phyloP scores from a whole-genome alignment of 2,329 filamentous ascomycete species.

The Alternaria metachromatica region DNA sequence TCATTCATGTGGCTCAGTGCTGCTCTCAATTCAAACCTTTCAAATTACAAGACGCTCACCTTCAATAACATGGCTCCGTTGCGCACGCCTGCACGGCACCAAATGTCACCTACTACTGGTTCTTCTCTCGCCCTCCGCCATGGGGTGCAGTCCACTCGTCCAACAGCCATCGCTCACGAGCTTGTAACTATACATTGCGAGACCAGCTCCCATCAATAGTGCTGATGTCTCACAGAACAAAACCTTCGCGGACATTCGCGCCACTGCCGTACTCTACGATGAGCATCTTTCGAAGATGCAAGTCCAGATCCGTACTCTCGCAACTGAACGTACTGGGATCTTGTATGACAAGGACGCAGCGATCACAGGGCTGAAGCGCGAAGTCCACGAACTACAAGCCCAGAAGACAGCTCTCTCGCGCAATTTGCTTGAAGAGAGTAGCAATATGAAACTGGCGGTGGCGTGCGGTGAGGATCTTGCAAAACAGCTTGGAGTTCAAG shows the following conservation, averaged over 20 bases:
- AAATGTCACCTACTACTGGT: rapidly evolving
- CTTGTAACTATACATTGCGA: background rate
- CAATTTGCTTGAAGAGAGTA: rapidly evolving
- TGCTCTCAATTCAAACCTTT: no score
- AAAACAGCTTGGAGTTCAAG: background rate
- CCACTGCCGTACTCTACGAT: background rate
- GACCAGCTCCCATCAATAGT: background rate
- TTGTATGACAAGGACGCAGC: background rate
- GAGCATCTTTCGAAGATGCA: background rate
- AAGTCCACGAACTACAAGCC: background rate
- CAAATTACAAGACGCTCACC: no score
- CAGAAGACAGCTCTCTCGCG: background rate
- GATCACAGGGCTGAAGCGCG: rapidly evolving
- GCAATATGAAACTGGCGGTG: background rate
- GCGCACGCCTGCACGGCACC: background rate
- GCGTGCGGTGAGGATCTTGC: rapidly evolving
- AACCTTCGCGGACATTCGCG: background rate
- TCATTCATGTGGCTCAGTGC: no score
- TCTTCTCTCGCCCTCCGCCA: background rate
- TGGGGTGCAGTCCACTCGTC: background rate
- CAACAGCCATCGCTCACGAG: background rate
- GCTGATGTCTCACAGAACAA: background rate
- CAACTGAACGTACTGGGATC: rapidly evolving
- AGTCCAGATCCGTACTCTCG: background rate
- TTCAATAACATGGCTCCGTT: background rate